Evolutionary conservation across 108 stramenopile species (phyloP).

Genomic region (Cyclotella sp.): DNA sequence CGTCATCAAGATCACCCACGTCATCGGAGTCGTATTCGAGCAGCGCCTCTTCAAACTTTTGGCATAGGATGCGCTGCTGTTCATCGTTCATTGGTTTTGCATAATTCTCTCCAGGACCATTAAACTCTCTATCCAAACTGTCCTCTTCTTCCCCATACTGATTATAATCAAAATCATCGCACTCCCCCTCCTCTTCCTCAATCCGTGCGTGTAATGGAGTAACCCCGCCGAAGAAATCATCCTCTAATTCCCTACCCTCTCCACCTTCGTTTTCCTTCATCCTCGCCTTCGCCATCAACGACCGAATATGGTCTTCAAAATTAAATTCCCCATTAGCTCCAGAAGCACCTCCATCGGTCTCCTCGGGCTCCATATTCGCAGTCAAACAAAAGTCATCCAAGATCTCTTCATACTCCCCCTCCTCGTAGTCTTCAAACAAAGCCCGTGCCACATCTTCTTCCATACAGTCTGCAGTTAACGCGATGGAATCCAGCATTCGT

Average conservation of each 20-base stretch:
- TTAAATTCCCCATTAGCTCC: conserved; percentile 77
- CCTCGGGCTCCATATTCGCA: conserved; percentile 77
- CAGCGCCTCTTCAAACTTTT: conserved; percentile 86
- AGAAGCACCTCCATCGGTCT: conserved; percentile 35
- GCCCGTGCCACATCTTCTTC: conserved; percentile 94
- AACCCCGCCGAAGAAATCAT: conserved; percentile 76
- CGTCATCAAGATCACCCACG: conserved; percentile 77
- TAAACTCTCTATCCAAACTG: conserved; percentile 53
- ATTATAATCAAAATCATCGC: conserved; percentile 54
- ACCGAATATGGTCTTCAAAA: conserved; percentile 91
- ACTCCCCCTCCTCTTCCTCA: conserved; percentile 43
- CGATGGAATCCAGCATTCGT: conserved; percentile 83
- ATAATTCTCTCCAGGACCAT: conserved; percentile 21
- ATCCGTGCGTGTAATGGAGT: conserved; percentile 45
- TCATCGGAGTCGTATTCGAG: conserved; percentile 92
- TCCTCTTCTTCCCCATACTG: conserved; percentile 53
- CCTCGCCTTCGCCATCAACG: conserved; percentile 87
- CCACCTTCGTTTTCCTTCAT: conserved; percentile 50
- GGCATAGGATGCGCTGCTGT: conserved; percentile 63
- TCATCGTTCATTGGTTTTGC: conserved; percentile 57
- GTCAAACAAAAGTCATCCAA: conserved; percentile 96
- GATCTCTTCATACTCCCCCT: conserved; percentile 87
- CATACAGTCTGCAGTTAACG: conserved; percentile 90
- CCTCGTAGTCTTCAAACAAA: conserved; percentile 85
- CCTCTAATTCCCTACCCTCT: conserved; percentile 53